Base-by-base conservation (phyloP, 2,329 filamentous ascomycete genomes). In the Aphanoascus verrucosus region DNA sequence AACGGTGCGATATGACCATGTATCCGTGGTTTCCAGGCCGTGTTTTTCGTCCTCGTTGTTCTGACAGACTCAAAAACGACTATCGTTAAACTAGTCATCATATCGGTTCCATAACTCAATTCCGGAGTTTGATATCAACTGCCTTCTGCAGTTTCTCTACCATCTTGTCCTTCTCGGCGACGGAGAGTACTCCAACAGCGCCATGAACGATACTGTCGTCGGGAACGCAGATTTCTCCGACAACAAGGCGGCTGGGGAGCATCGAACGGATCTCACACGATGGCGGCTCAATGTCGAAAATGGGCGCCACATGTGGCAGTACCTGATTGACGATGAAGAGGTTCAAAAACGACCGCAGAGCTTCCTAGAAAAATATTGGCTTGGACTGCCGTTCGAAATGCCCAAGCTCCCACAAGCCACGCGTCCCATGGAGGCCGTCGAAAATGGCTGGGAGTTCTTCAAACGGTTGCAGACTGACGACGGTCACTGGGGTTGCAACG, bases 251-350 rank as follows among this genome's bases (percentile, higher is more conserved):
- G 35, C 35, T n/a, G 12, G 28, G 17, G 45, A 48, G 35, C 32
- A 32, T 20, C 61, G 52, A 34, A 64, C 64, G 41, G 61, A 64
- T 48, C 59, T 57, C 43, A 64, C 57, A 3, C 60, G 49, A 28
- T 52, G 49, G 49, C 38, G 49, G 20, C 38, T 52, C 17, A 23
- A 32, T n/a, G 49, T 43, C 6, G 37, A 52, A 8, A 40, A 43
- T 23, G 49, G 49, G 8, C 15, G 49, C 15, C 49, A 52, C 34
- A 44, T 37, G 15, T 52, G 49, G 49, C 14, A 52, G 12, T 52
- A 52, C 35, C 11, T 52, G 5, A n/a, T 3, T 3, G 38, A 52
- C 41, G 37, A 52, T 23, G 38, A 44, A 17, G 49, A 14, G n/a
- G 37, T 35, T 5, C 14, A 52, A 15, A n/a, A n/a, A 5, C 20